phyloP scores from a whole-genome alignment of 148 eudicot species.

The Amaranthus palmeri region DNA sequence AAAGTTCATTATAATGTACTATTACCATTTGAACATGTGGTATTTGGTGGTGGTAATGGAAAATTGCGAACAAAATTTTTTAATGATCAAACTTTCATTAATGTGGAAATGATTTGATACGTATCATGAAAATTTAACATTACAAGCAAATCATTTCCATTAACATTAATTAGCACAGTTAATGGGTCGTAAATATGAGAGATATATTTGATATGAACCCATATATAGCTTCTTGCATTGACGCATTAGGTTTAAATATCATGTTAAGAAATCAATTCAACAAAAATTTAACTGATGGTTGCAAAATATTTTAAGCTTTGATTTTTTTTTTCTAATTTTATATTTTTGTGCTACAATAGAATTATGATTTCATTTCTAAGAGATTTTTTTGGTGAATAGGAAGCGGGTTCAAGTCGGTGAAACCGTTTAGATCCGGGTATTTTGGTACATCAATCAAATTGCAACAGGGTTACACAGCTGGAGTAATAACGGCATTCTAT shows the following conservation, averaged over 20 bases:
- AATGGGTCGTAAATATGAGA: too few species aligned
- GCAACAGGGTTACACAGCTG: slow-evolving; percentile 89
- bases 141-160: too few species aligned
- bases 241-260: background rate
- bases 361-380: background rate
- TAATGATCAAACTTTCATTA: too few species aligned
- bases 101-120: too few species aligned
- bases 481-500: slow-evolving; percentile 89
- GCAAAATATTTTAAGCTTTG: background rate
- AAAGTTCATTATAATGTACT: too few species aligned
- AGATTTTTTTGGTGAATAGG: slow-evolving; percentile 30
- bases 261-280: background rate
- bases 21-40: too few species aligned
- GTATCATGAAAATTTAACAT: too few species aligned
- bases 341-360: background rate
- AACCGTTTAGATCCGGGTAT: slow-evolving; percentile 78
- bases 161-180: too few species aligned
- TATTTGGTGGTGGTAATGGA: too few species aligned
- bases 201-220: too few species aligned
- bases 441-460: slow-evolving; percentile 83
- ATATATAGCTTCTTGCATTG: too few species aligned
- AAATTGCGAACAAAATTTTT: too few species aligned
- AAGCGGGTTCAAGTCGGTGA: slow-evolving; percentile 93
- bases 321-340: background rate
- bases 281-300: background rate